Conservation (phyloP, 495 filamentous ascomycete genomes). For the Penicillium macrosclerotiorum region DNA sequence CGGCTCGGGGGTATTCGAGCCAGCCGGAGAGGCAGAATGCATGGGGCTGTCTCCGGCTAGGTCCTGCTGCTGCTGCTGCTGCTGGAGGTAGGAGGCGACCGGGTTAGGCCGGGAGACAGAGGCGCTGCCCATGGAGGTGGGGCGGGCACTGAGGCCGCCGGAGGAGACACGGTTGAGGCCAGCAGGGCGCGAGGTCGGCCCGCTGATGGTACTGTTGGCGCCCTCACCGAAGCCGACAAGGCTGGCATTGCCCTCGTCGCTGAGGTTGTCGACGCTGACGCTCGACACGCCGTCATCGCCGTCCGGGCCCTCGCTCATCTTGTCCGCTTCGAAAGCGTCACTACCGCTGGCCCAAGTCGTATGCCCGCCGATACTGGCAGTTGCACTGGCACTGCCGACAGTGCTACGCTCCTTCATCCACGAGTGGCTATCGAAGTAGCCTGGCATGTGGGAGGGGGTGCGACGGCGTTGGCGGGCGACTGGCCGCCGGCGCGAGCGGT, state of each 20-base stretch:
- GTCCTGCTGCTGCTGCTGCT: slow-evolving; percentile 21
- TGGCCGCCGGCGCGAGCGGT: slow-evolving; percentile 55
- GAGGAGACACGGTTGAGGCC: slow-evolving; percentile 34
- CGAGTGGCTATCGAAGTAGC: slow-evolving; percentile 70
- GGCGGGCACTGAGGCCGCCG: slow-evolving; percentile 22
- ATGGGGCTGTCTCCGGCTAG: slow-evolving; percentile 29
- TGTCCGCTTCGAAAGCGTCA: slow-evolving; percentile 60
- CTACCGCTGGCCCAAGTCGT: slow-evolving; percentile 73
- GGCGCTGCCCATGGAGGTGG: slow-evolving; percentile 37
- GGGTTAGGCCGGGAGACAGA: slow-evolving; percentile 27
- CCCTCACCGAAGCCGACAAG: slow-evolving; percentile 88
- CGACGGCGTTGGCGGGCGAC: slow-evolving; percentile 24
- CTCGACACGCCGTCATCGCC: slow-evolving; percentile 58
- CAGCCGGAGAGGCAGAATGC: slow-evolving; percentile 31
- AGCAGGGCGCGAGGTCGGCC: slow-evolving; percentile 56
- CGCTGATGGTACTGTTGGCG: slow-evolving; percentile 73
- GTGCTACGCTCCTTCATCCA: slow-evolving; percentile 71
- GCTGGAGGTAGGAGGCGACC: slow-evolving; percentile 25
- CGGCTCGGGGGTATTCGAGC: slow-evolving; percentile 41
- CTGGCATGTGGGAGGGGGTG: slow-evolving; percentile 32
- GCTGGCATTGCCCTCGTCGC: slow-evolving; percentile 71
- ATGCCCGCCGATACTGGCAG: slow-evolving; percentile 67
- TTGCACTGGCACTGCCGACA: slow-evolving; percentile 79
- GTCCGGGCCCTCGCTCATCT: slow-evolving; percentile 65
- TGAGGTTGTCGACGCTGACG: slow-evolving; percentile 67